Percentiles rank a stretch among this genome's conserved stretches.
phyloP scores from a whole-genome alignment of 768 basidiomycete species.

The Xanthoconium stramineum region DNA sequence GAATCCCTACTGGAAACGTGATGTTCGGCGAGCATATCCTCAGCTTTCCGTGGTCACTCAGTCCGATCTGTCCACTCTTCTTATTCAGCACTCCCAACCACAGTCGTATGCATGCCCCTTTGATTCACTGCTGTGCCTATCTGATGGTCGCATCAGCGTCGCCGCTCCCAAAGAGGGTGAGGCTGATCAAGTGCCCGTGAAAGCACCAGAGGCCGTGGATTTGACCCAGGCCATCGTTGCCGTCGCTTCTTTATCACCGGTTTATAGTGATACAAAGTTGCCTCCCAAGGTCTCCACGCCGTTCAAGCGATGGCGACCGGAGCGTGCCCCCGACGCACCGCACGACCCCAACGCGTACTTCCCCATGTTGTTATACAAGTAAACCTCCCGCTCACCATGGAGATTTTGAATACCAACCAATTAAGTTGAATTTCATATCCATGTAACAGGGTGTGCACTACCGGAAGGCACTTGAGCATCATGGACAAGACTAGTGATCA shows the following conservation, averaged over 20 bases:
- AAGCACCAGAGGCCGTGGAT: slow-evolving; percentile 47
- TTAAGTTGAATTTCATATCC: slow-evolving; percentile 35
- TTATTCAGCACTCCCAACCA: slow-evolving; percentile 72
- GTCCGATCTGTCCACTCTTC: slow-evolving; percentile 69
- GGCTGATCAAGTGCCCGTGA: slow-evolving; percentile 44
- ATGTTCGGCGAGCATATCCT: slow-evolving; percentile 90
- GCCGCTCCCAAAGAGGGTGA: slow-evolving; percentile 45
- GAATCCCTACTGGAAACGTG: slow-evolving; percentile 96
- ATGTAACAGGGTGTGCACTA: not conserved
- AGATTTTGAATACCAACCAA: slow-evolving; percentile 1
- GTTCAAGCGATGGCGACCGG: slow-evolving; percentile 71
- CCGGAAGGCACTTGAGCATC: not conserved
- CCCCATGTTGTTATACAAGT: slow-evolving; percentile 71
- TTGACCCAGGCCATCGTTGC: slow-evolving; percentile 71
- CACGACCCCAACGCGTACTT: slow-evolving; percentile 82
- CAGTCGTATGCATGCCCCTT: slow-evolving; percentile 51
- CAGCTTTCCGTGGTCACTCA: slow-evolving; percentile 88
- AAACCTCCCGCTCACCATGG: not conserved
- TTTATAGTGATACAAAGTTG: slow-evolving; percentile 60
- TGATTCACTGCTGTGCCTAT: not conserved
- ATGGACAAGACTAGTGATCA: not conserved
- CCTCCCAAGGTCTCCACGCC: slow-evolving; percentile 73
- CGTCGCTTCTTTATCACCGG: slow-evolving; percentile 52
- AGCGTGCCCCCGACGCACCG: slow-evolving; percentile 72
- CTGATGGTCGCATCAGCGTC: slow-evolving; percentile 39